These are phyloP conservation scores for Bruguiera parviflora DNA, from an alignment of 345 rosid genomes.

Conservation along the genomic window DNA sequence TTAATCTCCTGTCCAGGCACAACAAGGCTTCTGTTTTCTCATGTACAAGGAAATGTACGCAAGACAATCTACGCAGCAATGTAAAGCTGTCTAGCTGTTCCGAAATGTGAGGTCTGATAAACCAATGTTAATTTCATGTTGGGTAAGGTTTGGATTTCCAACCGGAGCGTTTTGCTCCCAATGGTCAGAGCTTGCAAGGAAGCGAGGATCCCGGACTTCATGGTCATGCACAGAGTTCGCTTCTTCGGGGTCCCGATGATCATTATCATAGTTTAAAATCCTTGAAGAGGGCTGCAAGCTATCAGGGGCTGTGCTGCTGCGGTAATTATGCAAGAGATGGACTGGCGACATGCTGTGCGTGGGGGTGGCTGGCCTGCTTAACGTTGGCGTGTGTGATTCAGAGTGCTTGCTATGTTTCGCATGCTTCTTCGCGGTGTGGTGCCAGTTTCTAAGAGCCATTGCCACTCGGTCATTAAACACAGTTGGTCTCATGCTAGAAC, in stretches of 20 bases:
- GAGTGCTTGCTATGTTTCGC: conserved; percentile 54
- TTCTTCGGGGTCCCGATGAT: conserved; percentile 56
- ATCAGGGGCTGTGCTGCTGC: conserved; percentile 39
- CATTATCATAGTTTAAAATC: conserved; percentile 28
- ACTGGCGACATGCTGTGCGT: conserved; percentile 62
- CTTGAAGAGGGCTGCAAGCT: conserved; percentile 42
- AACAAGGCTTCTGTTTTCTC: neutral
- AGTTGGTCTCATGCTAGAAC: conserved; percentile 76
- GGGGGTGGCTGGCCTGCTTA: conserved; percentile 73
- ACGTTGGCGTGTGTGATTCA: conserved; percentile 42
- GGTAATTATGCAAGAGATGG: conserved; percentile 57
- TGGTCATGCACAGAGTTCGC: conserved; percentile 31
- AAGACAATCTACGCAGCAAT: neutral
- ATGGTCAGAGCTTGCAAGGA: conserved; percentile 4
- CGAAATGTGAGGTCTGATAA: conserved; percentile 21
- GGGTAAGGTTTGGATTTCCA: conserved; percentile 19
- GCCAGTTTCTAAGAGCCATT: conserved; percentile 74
- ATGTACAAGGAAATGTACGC: conserved; percentile 9
- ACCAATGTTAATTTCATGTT: conserved; percentile 17
- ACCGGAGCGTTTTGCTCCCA: conserved; percentile 17
- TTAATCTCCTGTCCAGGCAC: neutral
- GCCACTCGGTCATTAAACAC: conserved; percentile 75
- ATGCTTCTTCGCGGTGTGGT: conserved; percentile 53
- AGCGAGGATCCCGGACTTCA: conserved; percentile 12
- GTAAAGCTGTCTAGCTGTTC: neutral